phyloP scores from a whole-genome alignment of 257 asterid genomes.

The Fraxinus quadrangulata region DNA sequence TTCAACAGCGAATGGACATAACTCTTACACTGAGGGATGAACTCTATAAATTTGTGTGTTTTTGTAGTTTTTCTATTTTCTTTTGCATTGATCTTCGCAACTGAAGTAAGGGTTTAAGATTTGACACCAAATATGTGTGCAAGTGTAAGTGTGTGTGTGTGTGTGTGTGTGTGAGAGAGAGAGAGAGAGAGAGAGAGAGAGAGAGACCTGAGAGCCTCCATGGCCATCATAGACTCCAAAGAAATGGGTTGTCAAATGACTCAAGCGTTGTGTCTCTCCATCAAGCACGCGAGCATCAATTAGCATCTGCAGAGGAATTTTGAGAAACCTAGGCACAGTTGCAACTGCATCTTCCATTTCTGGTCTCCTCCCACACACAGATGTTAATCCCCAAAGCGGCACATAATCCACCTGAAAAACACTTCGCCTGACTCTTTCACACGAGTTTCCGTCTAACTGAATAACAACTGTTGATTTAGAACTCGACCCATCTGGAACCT shows the following conservation, averaged over 20 bases:
- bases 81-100: not conserved
- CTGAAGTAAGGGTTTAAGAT: not conserved
- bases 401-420: slow-evolving; percentile 81
- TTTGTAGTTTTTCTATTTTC: not conserved
- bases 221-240: slow-evolving; percentile 98
- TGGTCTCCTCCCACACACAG: slow-evolving; percentile 86
- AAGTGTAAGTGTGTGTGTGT: not conserved
- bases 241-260: slow-evolving; percentile 84
- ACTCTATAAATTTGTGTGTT: not conserved
- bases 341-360: slow-evolving; percentile 94
- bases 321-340: slow-evolving; percentile 68
- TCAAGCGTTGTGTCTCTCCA: slow-evolving; percentile 47
- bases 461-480: slow-evolving; percentile 35
- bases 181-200: slow-evolving; percentile 11
- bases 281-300: slow-evolving; percentile 55
- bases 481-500: slow-evolving; percentile 38
- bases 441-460: slow-evolving; percentile 38
- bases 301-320: slow-evolving; percentile 65
- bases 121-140: not conserved
- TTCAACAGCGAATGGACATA: not conserved
- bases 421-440: slow-evolving; percentile 52
- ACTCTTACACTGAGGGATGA: not conserved
- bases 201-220: slow-evolving; percentile 87
- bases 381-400: slow-evolving; percentile 84
- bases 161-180: slow-evolving; percentile 12